A percentile compares a stretch with the other conserved stretches of the same genome.
Conservation (phyloP, 345 rosid genomes). For the Salix suchowensis region DNA sequence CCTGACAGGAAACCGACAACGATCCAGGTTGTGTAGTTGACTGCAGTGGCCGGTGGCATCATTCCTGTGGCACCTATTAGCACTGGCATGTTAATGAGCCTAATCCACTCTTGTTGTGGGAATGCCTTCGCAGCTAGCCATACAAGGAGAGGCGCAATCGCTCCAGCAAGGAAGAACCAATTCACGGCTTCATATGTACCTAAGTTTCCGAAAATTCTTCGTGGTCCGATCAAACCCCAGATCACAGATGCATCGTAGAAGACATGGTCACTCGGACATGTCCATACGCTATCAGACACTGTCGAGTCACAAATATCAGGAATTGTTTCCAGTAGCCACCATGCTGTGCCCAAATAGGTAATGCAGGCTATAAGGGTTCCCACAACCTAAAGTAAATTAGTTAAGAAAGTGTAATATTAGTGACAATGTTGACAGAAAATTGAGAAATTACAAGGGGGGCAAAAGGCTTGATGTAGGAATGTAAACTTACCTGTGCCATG, state of each 20-base stretch:
- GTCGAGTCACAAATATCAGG: constrained; percentile 66
- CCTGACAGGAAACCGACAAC: constrained; percentile 78
- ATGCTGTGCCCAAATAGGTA: constrained; percentile 75
- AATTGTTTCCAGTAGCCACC: constrained; percentile 98
- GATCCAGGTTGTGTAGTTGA: constrained; percentile 91
- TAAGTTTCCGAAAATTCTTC: constrained; percentile 82
- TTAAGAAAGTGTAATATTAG: background rate
- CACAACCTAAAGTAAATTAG: constrained; percentile 42
- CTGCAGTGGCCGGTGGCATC: constrained; percentile 99
- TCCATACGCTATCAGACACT: constrained; percentile 70
- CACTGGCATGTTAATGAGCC: constrained; percentile 88
- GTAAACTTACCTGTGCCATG: constrained; percentile 75
- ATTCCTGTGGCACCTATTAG: constrained; percentile 70
- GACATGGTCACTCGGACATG: constrained; percentile 81
- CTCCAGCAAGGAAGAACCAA: constrained; percentile 90
- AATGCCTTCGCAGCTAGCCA: constrained; percentile 76
- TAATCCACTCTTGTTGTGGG: constrained; percentile 78
- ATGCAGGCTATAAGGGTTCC: constrained; percentile 84
- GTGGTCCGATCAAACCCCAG: constrained; percentile 91
- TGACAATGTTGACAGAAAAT: background rate
- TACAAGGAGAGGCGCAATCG: constrained; percentile 67
- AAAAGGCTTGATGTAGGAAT: background rate
- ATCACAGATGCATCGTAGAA: constrained; percentile 94
- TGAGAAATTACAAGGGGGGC: background rate
- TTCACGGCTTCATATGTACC: constrained; percentile 69